Evolutionary conservation across 2,329 filamentous ascomycete species (phyloP).

Genomic region (Cytospora chrysosperma): DNA sequence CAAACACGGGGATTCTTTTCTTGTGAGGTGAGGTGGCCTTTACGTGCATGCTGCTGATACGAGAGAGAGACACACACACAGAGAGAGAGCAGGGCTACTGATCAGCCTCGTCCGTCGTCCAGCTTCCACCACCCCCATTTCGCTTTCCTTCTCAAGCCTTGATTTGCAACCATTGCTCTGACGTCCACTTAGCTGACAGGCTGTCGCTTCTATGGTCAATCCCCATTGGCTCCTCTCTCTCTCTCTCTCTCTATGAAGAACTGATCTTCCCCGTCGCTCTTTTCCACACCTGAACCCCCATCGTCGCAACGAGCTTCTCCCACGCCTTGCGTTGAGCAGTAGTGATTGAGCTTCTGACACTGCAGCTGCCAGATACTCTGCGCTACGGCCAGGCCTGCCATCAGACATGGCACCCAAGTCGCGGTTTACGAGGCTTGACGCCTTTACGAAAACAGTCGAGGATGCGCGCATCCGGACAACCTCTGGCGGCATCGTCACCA

Average conservation of each 20-base stretch:
- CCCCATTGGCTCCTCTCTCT: slow-evolving; percentile 2
- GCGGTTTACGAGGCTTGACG: slow-evolving; percentile 93
- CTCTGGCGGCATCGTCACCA: slow-evolving; percentile 91
- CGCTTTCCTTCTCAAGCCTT: slow-evolving; percentile 2
- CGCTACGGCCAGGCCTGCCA: not conserved
- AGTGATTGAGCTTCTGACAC: not conserved
- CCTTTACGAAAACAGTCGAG: slow-evolving; percentile 98
- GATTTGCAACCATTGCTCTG: not conserved
- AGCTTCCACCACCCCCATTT: not conserved
- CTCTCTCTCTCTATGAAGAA: not conserved
- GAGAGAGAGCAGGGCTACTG: not conserved
- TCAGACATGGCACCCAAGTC: slow-evolving; percentile 79
- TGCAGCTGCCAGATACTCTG: not conserved
- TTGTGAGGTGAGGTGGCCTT: slow-evolving; percentile 21
- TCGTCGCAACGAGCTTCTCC: slow-evolving; percentile 3
- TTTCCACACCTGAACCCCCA: slow-evolving; percentile 2
- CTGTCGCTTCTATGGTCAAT: slow-evolving; percentile 10
- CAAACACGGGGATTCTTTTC: slow-evolving; percentile 1
- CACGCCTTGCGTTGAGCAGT: not conserved
- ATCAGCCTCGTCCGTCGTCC: slow-evolving; percentile 7
- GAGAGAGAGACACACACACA: too few relatives aligned
- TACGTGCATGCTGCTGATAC: not conserved
- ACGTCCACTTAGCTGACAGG: slow-evolving; percentile 3
- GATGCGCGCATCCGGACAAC: slow-evolving; percentile 96
- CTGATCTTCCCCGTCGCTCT: slow-evolving; percentile 12